A percentile compares a stretch with the other conserved stretches of the same genome.
phyloP scores from a whole-genome alignment of 257 asterid species.

The Jacaranda copaia region DNA sequence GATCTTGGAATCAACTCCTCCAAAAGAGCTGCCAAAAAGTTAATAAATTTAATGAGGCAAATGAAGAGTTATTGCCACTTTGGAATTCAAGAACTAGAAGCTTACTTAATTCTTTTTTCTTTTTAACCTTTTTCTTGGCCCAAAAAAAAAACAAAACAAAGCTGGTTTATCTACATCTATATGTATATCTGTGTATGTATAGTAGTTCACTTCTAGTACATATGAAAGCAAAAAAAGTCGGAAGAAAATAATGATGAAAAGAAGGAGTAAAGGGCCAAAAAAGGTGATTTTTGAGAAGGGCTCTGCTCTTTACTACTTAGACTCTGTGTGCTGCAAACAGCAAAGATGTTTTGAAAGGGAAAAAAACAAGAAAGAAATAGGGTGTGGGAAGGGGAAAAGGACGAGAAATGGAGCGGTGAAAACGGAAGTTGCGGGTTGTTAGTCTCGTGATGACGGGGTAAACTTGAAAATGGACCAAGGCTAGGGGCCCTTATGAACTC shows the following conservation, averaged over 20 bases:
- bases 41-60: not conserved
- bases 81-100: conserved; percentile 2
- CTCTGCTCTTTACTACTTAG: not conserved
- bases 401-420: not conserved
- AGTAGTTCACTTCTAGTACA: not conserved
- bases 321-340: not conserved
- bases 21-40: not conserved
- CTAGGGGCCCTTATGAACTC: conserved; percentile 6
- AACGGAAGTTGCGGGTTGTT: not conserved
- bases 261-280: not conserved
- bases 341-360: too few species aligned
- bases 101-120: not conserved
- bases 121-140: not conserved
- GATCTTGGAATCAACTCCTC: not conserved
- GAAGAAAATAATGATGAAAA: not conserved
- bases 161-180: too few species aligned
- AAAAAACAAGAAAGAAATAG: too few species aligned
- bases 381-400: not conserved
- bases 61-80: not conserved
- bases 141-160: too few species aligned
- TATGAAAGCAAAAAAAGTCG: not conserved
- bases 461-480: conserved; percentile 20
- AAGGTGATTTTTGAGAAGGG: not conserved
- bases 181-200: too few species aligned
- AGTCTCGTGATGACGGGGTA: conserved; percentile 21